Base-by-base conservation (phyloP, 768 basidiomycete genomes). In the Roridomyces roridus region DNA sequence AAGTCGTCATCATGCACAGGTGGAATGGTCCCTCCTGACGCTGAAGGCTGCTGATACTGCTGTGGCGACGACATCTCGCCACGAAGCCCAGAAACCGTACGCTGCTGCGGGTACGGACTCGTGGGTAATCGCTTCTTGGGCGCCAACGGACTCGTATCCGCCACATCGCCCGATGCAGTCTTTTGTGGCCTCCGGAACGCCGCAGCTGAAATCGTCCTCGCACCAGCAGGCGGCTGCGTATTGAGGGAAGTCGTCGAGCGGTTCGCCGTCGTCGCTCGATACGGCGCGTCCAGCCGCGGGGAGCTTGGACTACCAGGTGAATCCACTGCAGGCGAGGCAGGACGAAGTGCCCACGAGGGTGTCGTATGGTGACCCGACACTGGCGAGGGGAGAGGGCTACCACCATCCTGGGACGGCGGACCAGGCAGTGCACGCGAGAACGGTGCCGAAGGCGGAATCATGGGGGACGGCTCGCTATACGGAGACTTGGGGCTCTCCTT, bases 191-290 rank as follows among this genome's bases (percentile, higher is more conserved):
- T 76, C 64, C 80, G 83, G 72, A 92, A 92, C 23, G 89, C 89
- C 6, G 89, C 87, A 0, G 89, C 90, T 3, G 88, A 83, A 48
- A 92, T 91, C 51, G 84, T 92, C 39, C 86, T 79, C 14, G 80
- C 67, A 2, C 76, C 78, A 8, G 74, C 59, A 3, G 74, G 69
- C 8, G 69, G 53, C 57, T 68, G 68, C 40, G 66, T 57, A 42
- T 63, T 69, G 46, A 77, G 56, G 17, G 74, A 73, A 1, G 72
- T 71, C 18, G 70, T 67, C 1, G 77, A 76, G n/a, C 66, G 56
- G 41, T 64, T 67, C 58, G 70, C 72, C 18, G 62, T 44, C 0
- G 69, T 64, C 5, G 70, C 70, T 6, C 69, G 69, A 40, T 73
- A 73, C 28, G 65, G 56, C 23, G 69, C 60, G 23, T 46, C 64